A percentile compares a stretch with the other conserved stretches of the same genome.
These are phyloP conservation scores for Fusarium staphyleae DNA, from an alignment of 2,329 filamentous ascomycete genomes.

Conservation along the genomic window DNA sequence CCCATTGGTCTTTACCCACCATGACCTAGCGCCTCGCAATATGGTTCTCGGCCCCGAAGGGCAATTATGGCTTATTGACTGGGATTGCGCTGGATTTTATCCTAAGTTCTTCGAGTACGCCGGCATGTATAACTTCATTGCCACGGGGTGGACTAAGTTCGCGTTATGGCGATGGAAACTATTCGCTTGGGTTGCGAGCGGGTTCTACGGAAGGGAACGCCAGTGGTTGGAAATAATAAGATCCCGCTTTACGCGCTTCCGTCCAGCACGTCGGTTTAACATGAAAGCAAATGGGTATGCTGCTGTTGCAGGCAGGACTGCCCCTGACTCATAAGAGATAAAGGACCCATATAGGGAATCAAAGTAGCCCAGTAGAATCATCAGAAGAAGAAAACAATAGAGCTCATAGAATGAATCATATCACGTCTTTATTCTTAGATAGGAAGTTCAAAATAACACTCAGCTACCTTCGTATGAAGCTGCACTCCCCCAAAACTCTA, in stretches of 20 bases:
- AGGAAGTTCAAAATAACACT: no score
- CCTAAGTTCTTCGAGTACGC: slow-evolving; percentile 24
- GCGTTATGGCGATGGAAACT: slow-evolving; percentile 22
- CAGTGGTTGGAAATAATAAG: slow-evolving; percentile 12
- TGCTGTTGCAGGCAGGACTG: slow-evolving; percentile 8
- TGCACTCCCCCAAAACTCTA: no score
- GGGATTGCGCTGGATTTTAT: slow-evolving; percentile 29
- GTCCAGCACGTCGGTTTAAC: slow-evolving; percentile 14
- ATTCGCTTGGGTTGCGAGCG: slow-evolving; percentile 24
- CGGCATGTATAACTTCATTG: slow-evolving; percentile 27
- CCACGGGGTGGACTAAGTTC: slow-evolving; percentile 10
- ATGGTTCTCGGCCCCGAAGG: slow-evolving; percentile 13
- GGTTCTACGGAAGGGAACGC: slow-evolving; percentile 8
- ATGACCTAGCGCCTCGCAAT: slow-evolving; percentile 30
- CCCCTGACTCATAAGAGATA: no score
- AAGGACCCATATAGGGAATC: no score
- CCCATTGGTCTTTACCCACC: slow-evolving; percentile 20
- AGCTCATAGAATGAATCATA: no score
- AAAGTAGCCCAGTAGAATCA: no score
- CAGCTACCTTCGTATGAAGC: no score
- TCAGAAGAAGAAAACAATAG: no score
- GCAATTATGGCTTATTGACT: slow-evolving; percentile 27
- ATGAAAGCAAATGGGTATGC: slow-evolving; percentile 17
- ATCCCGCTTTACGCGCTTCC: slow-evolving; percentile 23
- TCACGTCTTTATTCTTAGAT: no score